Evolutionary conservation across 129 eudicot genomes (phyloP).

Genomic region (Artemisia tridentata): DNA sequence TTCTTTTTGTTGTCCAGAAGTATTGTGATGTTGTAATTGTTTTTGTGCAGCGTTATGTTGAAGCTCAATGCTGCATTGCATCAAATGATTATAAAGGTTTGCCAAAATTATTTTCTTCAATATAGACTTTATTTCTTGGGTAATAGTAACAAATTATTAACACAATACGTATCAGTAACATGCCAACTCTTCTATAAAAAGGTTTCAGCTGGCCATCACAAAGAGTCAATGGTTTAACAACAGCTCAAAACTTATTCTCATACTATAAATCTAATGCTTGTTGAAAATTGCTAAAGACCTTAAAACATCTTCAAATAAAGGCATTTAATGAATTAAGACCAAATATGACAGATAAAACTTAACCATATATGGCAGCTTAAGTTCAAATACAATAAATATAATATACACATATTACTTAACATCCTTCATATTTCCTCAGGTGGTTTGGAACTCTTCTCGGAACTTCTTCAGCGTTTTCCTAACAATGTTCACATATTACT

Average conservation of each 20-base stretch:
- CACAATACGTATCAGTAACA: not conserved
- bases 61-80: conserved; percentile 95
- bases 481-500: conserved; percentile 79
- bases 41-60: conserved; percentile 80
- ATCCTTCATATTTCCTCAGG: conserved; percentile 49
- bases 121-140: not conserved
- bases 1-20: conserved; percentile 3
- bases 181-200: not conserved
- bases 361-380: not conserved
- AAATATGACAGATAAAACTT: conserved; percentile 8
- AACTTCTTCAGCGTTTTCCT: conserved; percentile 89
- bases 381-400: not conserved
- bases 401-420: not conserved
- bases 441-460: conserved; percentile 82
- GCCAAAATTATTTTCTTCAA: conserved; percentile 3
- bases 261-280: conserved; percentile 1
- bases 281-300: not conserved
- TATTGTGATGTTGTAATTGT: not conserved
- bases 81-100: conserved; percentile 96
- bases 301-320: not conserved
- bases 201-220: not conserved
- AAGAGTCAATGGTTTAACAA: not conserved
- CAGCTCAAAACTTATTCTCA: not conserved
- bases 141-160: conserved; percentile 3
- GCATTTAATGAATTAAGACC: not conserved